Base-by-base conservation (phyloP, 306 rosid species). In the Neltuma alba region DNA sequence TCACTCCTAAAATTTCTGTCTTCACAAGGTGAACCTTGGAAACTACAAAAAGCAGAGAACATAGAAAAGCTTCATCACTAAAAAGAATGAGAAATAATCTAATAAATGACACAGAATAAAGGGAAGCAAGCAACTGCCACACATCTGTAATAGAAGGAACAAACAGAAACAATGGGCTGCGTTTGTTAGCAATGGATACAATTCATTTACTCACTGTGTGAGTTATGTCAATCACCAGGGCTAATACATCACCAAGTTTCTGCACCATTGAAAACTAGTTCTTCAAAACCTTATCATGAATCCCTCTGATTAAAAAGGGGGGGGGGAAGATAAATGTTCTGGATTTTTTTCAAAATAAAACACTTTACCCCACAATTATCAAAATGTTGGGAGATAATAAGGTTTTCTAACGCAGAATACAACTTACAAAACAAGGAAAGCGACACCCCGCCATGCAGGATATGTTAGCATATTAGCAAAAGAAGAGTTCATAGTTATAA, bases 11-110 rank as follows among this genome's bases (percentile, higher is more conserved):
- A 96, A 80, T 86, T 86, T 79, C 97, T 90, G 78, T 96, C 99
- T 79, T 96, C 99, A 76, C 98, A 79, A 37, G 99, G 99, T 63
- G 99, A 96, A 74, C 97, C 91, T 78, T 93, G 99, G 91, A 96
- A 89, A 85, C 99, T 96, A 87, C 93, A 88, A 4, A 74, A 75
- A 72, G 78, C 55, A 82, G 71, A 33, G 36, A 44, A 52, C 36
- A 72, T 42, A 36, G 44, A 77, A 72, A 66, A 63, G 63, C 44
- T 37, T 75, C 42, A 54, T 50, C 75, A 40, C 72, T 55, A 41
- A 28, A 76, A 76, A 37, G 74, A 75, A 77, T 33, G 61, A 50
- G 70, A 50, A 79, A 23, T 30, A 37, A 62, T 60, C 36, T 54
- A 67, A 28, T 30, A 25, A 9, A 57, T 76, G 71, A 83, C 41